Evolutionary conservation across 1,284 basidiomycete species (phyloP).

Genomic region (Afroboletus lepidellus): DNA sequence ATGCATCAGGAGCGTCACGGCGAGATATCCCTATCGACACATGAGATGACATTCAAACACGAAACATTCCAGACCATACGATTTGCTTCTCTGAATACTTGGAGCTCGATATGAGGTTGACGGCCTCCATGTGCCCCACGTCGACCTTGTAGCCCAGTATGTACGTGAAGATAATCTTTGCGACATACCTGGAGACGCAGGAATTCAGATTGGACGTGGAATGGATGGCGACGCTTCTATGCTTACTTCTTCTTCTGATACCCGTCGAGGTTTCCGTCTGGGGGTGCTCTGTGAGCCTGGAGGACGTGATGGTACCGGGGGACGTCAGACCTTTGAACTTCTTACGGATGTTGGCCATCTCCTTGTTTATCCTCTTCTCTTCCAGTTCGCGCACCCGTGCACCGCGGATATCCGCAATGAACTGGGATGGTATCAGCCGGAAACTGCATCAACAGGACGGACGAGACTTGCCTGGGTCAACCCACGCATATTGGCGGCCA

Average conservation of each 20-base stretch:
- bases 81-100: slow-evolving; percentile 99
- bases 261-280: slow-evolving; percentile 95
- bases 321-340: slow-evolving; percentile 85
- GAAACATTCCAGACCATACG: slow-evolving; percentile 47
- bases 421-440: slow-evolving; percentile 47
- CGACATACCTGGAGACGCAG: slow-evolving; percentile 67
- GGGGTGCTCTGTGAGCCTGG: slow-evolving; percentile 3
- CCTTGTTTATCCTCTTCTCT: slow-evolving; percentile 98
- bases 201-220: slow-evolving; percentile 13
- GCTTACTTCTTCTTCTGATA: slow-evolving; percentile 98
- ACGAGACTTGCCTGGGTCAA: slow-evolving; percentile 72
- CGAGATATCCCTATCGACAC: slow-evolving; percentile 83
- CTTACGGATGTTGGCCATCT: slow-evolving; percentile 99
- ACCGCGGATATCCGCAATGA: slow-evolving; percentile 97
- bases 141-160: slow-evolving; percentile 99
- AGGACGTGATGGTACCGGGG: slow-evolving; percentile 4
- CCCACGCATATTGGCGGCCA: slow-evolving; percentile 88
- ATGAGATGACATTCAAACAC: slow-evolving; percentile 9
- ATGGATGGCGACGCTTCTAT: slow-evolving; percentile 16
- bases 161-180: slow-evolving; percentile 98
- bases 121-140: slow-evolving; percentile 98
- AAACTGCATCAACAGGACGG: slow-evolving; percentile 1
- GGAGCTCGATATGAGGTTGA: slow-evolving; percentile 92
- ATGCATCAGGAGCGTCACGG: slow-evolving; percentile 96
- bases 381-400: slow-evolving; percentile 86